These are phyloP conservation scores for Brassica nigra DNA, from an alignment of 345 rosid species.

Conservation along the genomic window DNA sequence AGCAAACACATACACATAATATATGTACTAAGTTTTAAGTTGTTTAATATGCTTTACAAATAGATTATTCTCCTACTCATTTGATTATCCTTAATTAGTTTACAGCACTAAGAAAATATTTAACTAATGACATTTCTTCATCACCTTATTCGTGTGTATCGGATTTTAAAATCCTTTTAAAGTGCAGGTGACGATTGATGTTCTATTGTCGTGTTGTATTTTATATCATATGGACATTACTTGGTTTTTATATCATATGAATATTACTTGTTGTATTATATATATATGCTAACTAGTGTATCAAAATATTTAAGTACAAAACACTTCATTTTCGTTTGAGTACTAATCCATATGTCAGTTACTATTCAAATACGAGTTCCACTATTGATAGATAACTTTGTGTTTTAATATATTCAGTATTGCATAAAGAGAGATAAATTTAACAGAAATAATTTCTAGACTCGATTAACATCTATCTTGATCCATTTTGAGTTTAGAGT, in stretches of 20 bases:
- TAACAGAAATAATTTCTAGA: no score
- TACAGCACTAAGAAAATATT: neutral
- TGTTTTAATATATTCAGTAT: neutral
- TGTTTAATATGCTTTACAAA: constrained; percentile 27
- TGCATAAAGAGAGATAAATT: neutral
- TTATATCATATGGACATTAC: neutral
- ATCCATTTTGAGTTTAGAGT: no score
- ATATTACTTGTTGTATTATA: no score
- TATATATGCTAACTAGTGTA: no score
- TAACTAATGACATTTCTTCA: constrained; percentile 34
- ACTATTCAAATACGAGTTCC: neutral
- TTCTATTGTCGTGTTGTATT: neutral
- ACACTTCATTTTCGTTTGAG: neutral
- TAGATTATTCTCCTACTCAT: constrained; percentile 36
- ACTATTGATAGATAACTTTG: neutral
- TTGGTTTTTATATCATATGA: neutral
- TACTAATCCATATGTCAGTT: neutral
- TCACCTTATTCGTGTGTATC: constrained; percentile 15
- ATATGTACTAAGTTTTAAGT: neutral
- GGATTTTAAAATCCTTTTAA: neutral
- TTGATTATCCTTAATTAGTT: neutral
- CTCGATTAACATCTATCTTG: no score
- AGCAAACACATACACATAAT: neutral
- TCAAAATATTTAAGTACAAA: no score
- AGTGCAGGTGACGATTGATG: neutral